These are phyloP conservation scores for Mycena sp. DNA, from an alignment of 1,284 basidiomycete species.

Conservation along the genomic window DNA sequence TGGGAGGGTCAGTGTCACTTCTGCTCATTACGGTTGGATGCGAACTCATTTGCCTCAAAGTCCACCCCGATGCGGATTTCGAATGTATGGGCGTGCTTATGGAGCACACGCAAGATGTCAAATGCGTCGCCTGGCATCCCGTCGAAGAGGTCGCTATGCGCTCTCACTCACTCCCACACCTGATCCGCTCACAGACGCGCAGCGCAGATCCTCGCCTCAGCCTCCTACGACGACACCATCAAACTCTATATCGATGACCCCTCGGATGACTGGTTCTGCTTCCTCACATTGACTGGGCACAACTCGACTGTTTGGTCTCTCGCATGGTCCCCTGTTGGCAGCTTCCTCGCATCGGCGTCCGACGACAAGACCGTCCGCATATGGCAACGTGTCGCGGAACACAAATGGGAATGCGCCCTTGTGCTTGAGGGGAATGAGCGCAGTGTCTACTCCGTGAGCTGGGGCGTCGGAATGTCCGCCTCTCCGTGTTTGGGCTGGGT, in stretches of 20 bases:
- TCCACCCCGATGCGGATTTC: conserved; percentile 92
- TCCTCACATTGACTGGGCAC: conserved; percentile 84
- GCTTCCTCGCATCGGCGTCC: conserved; percentile 84
- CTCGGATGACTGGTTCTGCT: conserved; percentile 94
- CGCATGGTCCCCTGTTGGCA: conserved; percentile 83
- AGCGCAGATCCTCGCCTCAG: conserved; percentile 90
- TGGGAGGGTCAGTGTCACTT: conserved; percentile 84
- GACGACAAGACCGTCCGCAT: conserved; percentile 83
- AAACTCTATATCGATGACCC: conserved; percentile 96
- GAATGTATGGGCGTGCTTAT: conserved; percentile 96
- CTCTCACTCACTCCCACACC: conserved; percentile 10
- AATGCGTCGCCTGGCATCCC: conserved; percentile 95
- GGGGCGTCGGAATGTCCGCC: conserved; percentile 58
- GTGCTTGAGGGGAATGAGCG: conserved; percentile 72
- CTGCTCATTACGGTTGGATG: neutral
- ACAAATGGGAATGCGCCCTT: conserved; percentile 67
- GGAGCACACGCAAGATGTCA: conserved; percentile 98
- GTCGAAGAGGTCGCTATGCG: conserved; percentile 80
- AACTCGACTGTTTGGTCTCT: conserved; percentile 93
- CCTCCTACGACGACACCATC: conserved; percentile 97
- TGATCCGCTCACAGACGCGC: conserved; percentile 11
- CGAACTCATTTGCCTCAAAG: conserved; percentile 49
- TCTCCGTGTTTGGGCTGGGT: conserved; percentile 69
- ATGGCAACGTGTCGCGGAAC: conserved; percentile 68
- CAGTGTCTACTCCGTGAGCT: conserved; percentile 83